These are phyloP conservation scores for Microbotryum saponariae DNA, from an alignment of 1,284 basidiomycete species.

Conservation along the genomic window DNA sequence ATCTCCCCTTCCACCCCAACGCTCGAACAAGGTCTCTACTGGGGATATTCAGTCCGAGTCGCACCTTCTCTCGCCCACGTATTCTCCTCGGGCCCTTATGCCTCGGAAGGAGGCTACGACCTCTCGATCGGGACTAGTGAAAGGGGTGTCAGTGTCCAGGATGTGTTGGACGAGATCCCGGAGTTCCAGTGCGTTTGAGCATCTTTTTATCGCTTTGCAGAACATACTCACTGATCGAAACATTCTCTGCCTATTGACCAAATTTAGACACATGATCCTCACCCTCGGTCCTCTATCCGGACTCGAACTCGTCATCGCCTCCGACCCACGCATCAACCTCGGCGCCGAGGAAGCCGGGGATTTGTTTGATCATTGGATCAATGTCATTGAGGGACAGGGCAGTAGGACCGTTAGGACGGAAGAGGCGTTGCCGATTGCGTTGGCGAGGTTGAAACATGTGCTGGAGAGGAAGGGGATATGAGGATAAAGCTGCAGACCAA, in stretches of 20 bases:
- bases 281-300: conserved; percentile 39
- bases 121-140: conserved; percentile 39
- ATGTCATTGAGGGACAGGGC: conserved; percentile 38
- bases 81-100: conserved; percentile 8
- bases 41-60: conserved; percentile 39
- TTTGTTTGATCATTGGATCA: conserved; percentile 40
- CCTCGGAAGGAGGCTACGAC: conserved; percentile 35
- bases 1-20: conserved; percentile 37
- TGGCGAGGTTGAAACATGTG: neutral
- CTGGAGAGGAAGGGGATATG: neutral
- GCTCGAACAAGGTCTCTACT: conserved; percentile 35
- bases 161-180: neutral
- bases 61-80: conserved; percentile 32
- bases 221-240: no score
- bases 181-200: conserved; percentile 5
- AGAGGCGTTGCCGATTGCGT: conserved; percentile 9
- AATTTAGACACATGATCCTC: conserved; percentile 33
- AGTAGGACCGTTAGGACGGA: conserved; percentile 39
- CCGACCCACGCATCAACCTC: conserved; percentile 35
- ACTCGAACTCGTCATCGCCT: conserved; percentile 35
- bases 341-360: conserved; percentile 34
- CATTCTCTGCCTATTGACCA: no score
- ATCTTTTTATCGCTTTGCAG: no score
- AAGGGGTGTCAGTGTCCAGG: conserved; percentile 32
- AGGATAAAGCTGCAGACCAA: no score